These are phyloP conservation scores for Epichloe amarillans DNA, from an alignment of 2,329 filamentous ascomycete genomes.

Conservation along the genomic window DNA sequence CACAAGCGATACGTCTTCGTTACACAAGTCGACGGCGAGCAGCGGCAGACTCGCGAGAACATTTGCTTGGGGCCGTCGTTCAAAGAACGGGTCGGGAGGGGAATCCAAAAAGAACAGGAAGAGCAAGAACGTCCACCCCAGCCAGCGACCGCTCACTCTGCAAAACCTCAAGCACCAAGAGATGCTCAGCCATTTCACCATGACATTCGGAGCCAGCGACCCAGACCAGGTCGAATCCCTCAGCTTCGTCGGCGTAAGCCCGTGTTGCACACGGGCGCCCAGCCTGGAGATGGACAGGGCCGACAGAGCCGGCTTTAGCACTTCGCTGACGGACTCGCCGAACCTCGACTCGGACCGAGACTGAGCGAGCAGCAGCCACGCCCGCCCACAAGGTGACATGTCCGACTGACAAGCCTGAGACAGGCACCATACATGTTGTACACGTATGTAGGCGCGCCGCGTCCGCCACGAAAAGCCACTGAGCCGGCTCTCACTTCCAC, in stretches of 20 bases:
- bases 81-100: constrained; percentile 10
- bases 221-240: constrained; percentile 19
- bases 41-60: constrained; percentile 18
- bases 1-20: constrained; percentile 18
- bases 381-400: too few species aligned
- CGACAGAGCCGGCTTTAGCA: not conserved
- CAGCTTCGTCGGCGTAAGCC: constrained; percentile 27
- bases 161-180: constrained; percentile 34
- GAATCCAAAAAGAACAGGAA: constrained; percentile 10
- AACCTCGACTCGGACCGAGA: not conserved
- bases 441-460: too few species aligned
- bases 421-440: too few species aligned
- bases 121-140: constrained; percentile 25
- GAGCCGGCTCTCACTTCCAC: not conserved
- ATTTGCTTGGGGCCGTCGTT: constrained; percentile 18
- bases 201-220: constrained; percentile 30
- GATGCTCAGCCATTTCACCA: constrained; percentile 31
- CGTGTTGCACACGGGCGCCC: constrained; percentile 27
- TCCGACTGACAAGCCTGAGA: too few species aligned
- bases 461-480: not conserved
- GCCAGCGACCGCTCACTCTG: constrained; percentile 30
- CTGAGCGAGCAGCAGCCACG: too few species aligned
- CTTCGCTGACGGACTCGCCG: constrained; percentile 5
- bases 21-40: constrained; percentile 15
- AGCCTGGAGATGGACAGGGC: constrained; percentile 21